Conservation (phyloP, 768 basidiomycete genomes). For the Tylopilus plumbeoviolaceoides region DNA sequence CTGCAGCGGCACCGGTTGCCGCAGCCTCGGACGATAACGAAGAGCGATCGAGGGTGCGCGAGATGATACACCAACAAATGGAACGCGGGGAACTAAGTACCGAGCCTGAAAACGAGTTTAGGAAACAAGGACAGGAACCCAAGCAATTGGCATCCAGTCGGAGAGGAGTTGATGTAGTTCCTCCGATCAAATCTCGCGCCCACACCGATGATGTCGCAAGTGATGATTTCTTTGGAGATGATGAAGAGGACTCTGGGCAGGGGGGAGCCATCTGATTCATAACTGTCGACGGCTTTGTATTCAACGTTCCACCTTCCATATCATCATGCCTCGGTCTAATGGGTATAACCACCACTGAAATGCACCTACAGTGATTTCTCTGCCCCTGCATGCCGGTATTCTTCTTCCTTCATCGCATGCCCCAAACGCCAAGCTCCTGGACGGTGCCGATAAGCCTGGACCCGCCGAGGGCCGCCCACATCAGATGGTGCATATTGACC, state of each 20-base stretch:
- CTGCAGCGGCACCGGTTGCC: conserved; percentile 5
- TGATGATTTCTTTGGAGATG: conserved; percentile 31
- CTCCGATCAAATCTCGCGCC: conserved; percentile 4
- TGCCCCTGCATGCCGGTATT: too few relatives aligned
- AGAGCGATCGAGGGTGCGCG: conserved; percentile 53
- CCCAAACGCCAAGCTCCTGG: too few relatives aligned
- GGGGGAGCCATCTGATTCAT: conserved; percentile 16
- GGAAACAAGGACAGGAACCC: conserved; percentile 7
- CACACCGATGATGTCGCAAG: conserved; percentile 11
- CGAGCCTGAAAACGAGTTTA: conserved; percentile 54
- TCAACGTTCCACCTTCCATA: conserved; percentile 20
- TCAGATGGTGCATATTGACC: background rate
- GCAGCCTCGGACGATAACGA: conserved; percentile 35
- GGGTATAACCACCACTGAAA: background rate
- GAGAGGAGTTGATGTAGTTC: background rate
- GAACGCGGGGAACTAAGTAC: conserved; percentile 48
- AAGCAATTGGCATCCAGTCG: background rate
- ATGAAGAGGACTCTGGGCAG: conserved; percentile 13
- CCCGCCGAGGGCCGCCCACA: background rate
- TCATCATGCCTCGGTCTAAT: background rate
- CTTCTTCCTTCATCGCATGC: too few relatives aligned
- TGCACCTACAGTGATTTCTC: background rate
- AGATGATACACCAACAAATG: conserved; percentile 60
- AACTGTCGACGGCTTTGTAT: background rate
- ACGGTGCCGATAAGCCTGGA: too few relatives aligned